Evolutionary conservation across 352 stramenopile species (phyloP).

Genomic region (Pythium dissotocum): DNA sequence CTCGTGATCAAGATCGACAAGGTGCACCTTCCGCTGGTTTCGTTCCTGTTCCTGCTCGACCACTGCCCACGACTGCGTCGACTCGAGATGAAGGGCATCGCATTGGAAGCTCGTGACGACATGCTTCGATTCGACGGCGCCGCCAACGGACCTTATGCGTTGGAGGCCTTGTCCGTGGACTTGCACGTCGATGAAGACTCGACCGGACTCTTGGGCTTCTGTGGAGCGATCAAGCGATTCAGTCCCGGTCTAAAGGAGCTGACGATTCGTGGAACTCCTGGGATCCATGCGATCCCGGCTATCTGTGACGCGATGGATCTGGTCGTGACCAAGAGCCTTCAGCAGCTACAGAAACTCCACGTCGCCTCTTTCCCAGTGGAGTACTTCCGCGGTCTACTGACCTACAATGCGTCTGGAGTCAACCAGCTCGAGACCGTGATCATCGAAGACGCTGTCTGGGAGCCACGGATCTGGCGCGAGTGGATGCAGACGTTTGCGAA

Average conservation of each 20-base stretch:
- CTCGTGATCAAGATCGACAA: constrained; percentile 7
- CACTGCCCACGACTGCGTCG: constrained; percentile 14
- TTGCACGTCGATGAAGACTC: background rate
- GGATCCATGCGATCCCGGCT: background rate
- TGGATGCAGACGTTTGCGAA: background rate
- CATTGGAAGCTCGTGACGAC: background rate
- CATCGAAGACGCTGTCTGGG: constrained; percentile 1
- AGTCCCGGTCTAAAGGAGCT: constrained; percentile 1
- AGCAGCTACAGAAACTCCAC: constrained; percentile 2
- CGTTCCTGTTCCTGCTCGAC: constrained; percentile 7
- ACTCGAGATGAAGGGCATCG: constrained; percentile 8
- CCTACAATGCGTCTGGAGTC: background rate
- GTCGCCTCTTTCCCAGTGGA: background rate
- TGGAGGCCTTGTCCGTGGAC: background rate
- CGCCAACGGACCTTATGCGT: background rate
- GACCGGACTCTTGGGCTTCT: constrained; percentile 1
- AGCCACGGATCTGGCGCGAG: background rate
- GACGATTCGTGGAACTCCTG: background rate
- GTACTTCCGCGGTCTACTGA: constrained; percentile 5
- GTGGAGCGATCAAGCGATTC: constrained; percentile 4
- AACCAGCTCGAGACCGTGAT: constrained; percentile 4
- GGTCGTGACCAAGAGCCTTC: background rate
- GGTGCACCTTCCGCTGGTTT: background rate
- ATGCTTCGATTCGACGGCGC: constrained; percentile 2
- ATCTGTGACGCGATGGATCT: constrained; percentile 1